Evolutionary conservation across 768 basidiomycete species (phyloP).

Genomic region (Russula virescens): DNA sequence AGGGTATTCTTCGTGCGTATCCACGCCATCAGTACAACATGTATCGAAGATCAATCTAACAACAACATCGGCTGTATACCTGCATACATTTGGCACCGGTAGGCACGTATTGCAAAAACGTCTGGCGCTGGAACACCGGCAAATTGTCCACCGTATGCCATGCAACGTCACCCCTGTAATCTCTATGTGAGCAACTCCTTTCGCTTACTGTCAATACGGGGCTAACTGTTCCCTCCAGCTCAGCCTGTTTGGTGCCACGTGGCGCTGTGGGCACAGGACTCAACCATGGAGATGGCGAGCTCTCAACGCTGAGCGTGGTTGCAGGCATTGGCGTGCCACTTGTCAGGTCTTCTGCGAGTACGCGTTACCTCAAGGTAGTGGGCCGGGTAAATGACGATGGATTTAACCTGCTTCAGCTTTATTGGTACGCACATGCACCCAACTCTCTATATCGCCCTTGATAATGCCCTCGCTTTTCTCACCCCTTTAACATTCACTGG

Average conservation of each 20-base stretch:
- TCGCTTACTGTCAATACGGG: too few relatives aligned
- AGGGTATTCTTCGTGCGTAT: too few relatives aligned
- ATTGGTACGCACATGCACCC: slow-evolving; percentile 44
- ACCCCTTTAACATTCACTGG: not conserved
- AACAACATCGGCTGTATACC: slow-evolving; percentile 67
- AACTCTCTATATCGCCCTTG: too few relatives aligned
- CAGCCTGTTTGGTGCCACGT: slow-evolving; percentile 48
- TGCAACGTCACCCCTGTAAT: slow-evolving; percentile 40
- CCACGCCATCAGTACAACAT: too few relatives aligned
- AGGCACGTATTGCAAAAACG: slow-evolving; percentile 61
- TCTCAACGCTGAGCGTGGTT: slow-evolving; percentile 62
- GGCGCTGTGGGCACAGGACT: slow-evolving; percentile 69
- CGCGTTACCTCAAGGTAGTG: slow-evolving; percentile 67
- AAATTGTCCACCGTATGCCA: slow-evolving; percentile 78
- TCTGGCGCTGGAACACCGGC: slow-evolving; percentile 59
- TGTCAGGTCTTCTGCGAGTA: slow-evolving; percentile 70
- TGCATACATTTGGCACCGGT: slow-evolving; percentile 73
- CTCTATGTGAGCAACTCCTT: too few relatives aligned
- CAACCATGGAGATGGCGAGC: slow-evolving; percentile 64
- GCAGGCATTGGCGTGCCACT: slow-evolving; percentile 56
- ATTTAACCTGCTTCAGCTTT: slow-evolving; percentile 73
- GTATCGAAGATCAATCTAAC: too few relatives aligned
- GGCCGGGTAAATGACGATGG: slow-evolving; percentile 63
- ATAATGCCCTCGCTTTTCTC: slow-evolving; percentile 11
- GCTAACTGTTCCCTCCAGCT: too few relatives aligned